phyloP scores from a whole-genome alignment of 108 stramenopile genomes.

The Skeletonema potamos region DNA sequence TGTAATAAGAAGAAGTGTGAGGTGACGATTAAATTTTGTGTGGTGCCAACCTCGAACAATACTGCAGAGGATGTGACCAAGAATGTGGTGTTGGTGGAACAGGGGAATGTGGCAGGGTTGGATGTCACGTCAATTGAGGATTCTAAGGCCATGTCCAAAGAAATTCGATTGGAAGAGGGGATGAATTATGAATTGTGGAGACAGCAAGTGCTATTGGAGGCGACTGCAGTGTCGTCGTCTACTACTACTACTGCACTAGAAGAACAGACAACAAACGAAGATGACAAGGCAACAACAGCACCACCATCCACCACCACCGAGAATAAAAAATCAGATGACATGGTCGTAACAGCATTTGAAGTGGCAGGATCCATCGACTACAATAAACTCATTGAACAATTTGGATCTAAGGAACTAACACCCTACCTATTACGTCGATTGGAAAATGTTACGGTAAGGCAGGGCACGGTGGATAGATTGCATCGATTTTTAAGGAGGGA shows the following conservation, averaged over 20 bases:
- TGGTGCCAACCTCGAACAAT: slow-evolving; percentile 27
- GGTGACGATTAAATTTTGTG: slow-evolving; percentile 63
- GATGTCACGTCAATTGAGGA: background rate
- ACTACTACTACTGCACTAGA: slow-evolving; percentile 14
- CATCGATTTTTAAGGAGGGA: slow-evolving; percentile 96
- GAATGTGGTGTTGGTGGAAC: background rate
- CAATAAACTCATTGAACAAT: slow-evolving; percentile 90
- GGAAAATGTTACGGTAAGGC: slow-evolving; percentile 72
- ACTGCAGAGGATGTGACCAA: background rate
- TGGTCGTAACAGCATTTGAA: slow-evolving; percentile 87
- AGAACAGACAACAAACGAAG: background rate
- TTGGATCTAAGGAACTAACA: slow-evolving; percentile 88
- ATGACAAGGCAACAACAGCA: background rate
- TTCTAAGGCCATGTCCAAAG: slow-evolving; percentile 2
- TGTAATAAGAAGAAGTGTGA: slow-evolving; percentile 73
- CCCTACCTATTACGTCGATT: slow-evolving; percentile 63
- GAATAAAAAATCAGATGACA: slow-evolving; percentile 61
- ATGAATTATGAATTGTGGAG: slow-evolving; percentile 12
- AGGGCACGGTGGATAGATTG: slow-evolving; percentile 76
- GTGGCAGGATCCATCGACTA: slow-evolving; percentile 95
- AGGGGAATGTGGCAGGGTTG: background rate
- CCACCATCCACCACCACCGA: slow-evolving; percentile 10
- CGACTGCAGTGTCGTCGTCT: background rate
- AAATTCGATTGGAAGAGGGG: slow-evolving; percentile 58
- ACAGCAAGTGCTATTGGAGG: slow-evolving; percentile 9